Evolutionary conservation across 306 rosid species (phyloP), one percentile per base, ranked within the genome.

Genomic region (Biancaea sappan): DNA sequence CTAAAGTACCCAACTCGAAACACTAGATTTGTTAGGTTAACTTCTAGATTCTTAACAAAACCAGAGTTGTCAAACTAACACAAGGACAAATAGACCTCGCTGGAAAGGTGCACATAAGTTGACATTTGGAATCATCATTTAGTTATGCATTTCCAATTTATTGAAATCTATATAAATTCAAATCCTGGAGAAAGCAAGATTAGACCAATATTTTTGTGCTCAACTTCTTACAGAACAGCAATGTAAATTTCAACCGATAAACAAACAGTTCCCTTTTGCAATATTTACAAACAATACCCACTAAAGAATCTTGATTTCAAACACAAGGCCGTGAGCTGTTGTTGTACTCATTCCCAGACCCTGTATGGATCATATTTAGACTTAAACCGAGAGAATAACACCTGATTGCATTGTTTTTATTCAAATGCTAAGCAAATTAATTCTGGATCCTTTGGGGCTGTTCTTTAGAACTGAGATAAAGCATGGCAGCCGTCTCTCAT

Each of bases 11-110:
- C n/a, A n/a, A n/a, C n/a, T n/a, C n/a, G 3, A 22, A 24, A 53
- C 11, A 37, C 25, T 18, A 6, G 29, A 57, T 22, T 14, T 31
- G 18, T 31, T 46, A 32, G 5, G 38, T 67, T 58, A 22, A 53
- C 74, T 54, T 29, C 32, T 14, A 29, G 14, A n/a, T 18, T 50
- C 56, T n/a, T 18, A 19, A 25, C n/a, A 40, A 24, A 22, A 4
- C 2, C 71, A 8, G 18, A 43, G 74, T 47, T 44, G 38, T 69
- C 51, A n/a, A n/a, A n/a, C n/a, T n/a, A n/a, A n/a, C n/a, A n/a
- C n/a, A n/a, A n/a, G n/a, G n/a, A n/a, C n/a, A n/a, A 47, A 40
- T 24, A 19, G 48, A 19, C 24, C 70, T 0, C 51, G 32, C 13
- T 1, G 31, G 7, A 5, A 34, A 11, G 21, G 10, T 15, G 19